Evolutionary conservation across 192 early-diverging fungal species (phyloP).

Genomic region (Funneliformis geosporum): DNA sequence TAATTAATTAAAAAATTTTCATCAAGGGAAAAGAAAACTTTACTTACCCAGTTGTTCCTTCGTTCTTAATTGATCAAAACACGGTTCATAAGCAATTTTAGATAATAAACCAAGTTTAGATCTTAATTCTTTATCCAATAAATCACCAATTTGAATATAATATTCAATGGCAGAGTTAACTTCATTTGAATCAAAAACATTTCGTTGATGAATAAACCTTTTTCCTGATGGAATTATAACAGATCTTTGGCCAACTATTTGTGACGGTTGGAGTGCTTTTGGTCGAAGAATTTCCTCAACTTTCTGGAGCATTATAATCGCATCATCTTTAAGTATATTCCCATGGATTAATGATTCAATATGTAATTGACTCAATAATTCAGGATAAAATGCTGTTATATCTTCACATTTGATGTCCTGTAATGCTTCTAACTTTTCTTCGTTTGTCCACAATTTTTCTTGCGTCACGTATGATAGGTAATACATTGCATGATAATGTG

Average conservation of each 20-base stretch:
- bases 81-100: conserved; percentile 83
- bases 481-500: conserved; percentile 67
- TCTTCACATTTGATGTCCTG: conserved; percentile 61
- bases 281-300: conserved; percentile 55
- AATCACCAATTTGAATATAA: conserved; percentile 67
- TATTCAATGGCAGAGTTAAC: conserved; percentile 85
- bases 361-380: conserved; percentile 62
- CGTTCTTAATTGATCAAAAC: conserved; percentile 87
- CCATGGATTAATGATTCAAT: conserved; percentile 82
- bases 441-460: conserved; percentile 68
- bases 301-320: conserved; percentile 52
- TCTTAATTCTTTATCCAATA: conserved; percentile 54
- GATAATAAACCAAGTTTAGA: conserved; percentile 59
- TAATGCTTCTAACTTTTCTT: conserved; percentile 70
- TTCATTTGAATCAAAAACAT: conserved; percentile 67
- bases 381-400: conserved; percentile 64
- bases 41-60: conserved; percentile 63
- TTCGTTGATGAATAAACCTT: conserved; percentile 40
- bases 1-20: not conserved
- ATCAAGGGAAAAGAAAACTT: not conserved
- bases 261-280: conserved; percentile 52
- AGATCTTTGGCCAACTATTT: conserved; percentile 40
- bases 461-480: conserved; percentile 64
- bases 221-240: conserved; percentile 42
- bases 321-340: conserved; percentile 63